Evolutionary conservation across 345 rosid genomes (phyloP).

Genomic region (Sonneratia caseolaris): DNA sequence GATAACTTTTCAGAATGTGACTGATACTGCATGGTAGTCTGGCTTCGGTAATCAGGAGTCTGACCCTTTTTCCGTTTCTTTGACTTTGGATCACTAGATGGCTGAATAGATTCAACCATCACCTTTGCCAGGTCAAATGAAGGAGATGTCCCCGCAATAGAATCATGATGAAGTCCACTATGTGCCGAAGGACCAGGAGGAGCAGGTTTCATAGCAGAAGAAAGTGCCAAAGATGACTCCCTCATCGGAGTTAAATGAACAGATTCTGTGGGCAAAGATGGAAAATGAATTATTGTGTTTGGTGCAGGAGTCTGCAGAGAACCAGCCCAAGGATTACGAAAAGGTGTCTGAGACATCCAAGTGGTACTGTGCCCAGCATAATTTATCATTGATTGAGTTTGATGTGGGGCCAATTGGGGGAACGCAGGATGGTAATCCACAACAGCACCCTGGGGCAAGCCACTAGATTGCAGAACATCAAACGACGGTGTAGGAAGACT

Average conservation of each 20-base stretch:
- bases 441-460: slow-evolving; percentile 48
- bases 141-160: slow-evolving; percentile 33
- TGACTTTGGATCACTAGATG: slow-evolving; percentile 44
- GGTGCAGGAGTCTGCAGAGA: slow-evolving; percentile 54
- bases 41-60: slow-evolving; percentile 35
- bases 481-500: slow-evolving; percentile 45
- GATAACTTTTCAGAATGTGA: slow-evolving; percentile 30
- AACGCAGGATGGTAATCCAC: slow-evolving; percentile 51
- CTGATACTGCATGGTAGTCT: slow-evolving; percentile 31
- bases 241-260: slow-evolving; percentile 46
- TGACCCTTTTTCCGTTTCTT: slow-evolving; percentile 62
- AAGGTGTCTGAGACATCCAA: slow-evolving; percentile 77
- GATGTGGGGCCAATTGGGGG: slow-evolving; percentile 62
- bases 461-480: slow-evolving; percentile 47
- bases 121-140: slow-evolving; percentile 36
- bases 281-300: slow-evolving; percentile 43
- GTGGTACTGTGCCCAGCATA: slow-evolving; percentile 49
- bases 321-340: slow-evolving; percentile 56
- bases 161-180: slow-evolving; percentile 32
- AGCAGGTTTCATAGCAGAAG: slow-evolving; percentile 39
- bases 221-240: slow-evolving; percentile 41
- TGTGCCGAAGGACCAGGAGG: slow-evolving; percentile 25
- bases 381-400: slow-evolving; percentile 46
- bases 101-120: slow-evolving; percentile 34
- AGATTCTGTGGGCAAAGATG: slow-evolving; percentile 52